These are phyloP conservation scores for Sextonia rubra DNA, from an alignment of 164 flowering plant species.

Conservation along the genomic window DNA sequence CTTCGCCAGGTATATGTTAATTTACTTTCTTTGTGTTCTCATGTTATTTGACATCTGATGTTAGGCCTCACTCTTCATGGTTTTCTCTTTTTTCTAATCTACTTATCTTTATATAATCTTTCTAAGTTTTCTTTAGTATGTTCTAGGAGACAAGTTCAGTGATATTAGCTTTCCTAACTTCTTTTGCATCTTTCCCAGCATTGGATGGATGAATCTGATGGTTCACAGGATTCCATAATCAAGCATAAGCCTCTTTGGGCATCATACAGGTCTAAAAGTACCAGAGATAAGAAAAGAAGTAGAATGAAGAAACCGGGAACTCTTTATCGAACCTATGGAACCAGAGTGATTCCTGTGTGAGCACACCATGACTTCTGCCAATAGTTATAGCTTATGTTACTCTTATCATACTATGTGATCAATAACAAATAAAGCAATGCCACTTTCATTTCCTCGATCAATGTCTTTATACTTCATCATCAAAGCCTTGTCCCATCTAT, in stretches of 20 bases:
- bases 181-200: constrained; percentile 36
- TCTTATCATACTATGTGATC: background rate
- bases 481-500: no score
- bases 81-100: background rate
- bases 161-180: constrained; percentile 9
- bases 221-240: constrained; percentile 68
- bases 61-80: background rate
- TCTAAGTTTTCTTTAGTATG: background rate
- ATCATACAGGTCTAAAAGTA: constrained; percentile 38
- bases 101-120: background rate
- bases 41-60: background rate
- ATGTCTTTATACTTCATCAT: background rate
- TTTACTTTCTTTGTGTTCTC: background rate
- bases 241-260: constrained; percentile 96
- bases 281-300: constrained; percentile 53
- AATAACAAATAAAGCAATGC: background rate
- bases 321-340: constrained; percentile 81
- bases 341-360: constrained; percentile 98
- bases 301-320: constrained; percentile 54
- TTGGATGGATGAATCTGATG: constrained; percentile 76
- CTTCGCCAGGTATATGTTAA: constrained; percentile 72
- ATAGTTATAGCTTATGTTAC: background rate
- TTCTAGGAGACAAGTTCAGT: background rate
- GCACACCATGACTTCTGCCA: constrained; percentile 20
- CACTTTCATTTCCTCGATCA: background rate